phyloP scores from a whole-genome alignment of 2,329 filamentous ascomycete species.

The Plectosphaerella sp. region DNA sequence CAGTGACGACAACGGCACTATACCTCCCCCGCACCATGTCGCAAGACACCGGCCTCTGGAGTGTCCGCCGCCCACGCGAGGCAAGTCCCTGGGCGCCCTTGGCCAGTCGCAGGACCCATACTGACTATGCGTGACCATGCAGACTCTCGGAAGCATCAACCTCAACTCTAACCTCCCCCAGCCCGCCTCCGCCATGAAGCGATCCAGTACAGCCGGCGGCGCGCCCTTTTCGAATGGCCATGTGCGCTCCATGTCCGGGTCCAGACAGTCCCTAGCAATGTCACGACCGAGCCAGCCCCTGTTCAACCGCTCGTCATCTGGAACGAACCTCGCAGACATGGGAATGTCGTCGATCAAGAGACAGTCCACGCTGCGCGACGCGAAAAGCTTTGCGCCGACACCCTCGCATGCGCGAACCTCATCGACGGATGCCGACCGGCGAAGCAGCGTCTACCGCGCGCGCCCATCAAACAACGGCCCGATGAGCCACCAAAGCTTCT shows the following conservation, averaged over 20 bases:
- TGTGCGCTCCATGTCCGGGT: constrained; percentile 76
- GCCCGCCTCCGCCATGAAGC: constrained; percentile 90
- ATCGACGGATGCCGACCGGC: constrained; percentile 51
- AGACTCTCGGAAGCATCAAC: constrained; percentile 85
- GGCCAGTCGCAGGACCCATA: not conserved
- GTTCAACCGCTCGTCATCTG: constrained; percentile 81
- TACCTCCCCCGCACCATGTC: constrained; percentile 56
- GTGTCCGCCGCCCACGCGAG: constrained; percentile 86
- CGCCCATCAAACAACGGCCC: constrained; percentile 65
- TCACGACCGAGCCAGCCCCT: constrained; percentile 79
- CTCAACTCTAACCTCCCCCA: constrained; percentile 83
- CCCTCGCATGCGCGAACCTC: constrained; percentile 37
- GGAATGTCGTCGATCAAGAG: constrained; percentile 76
- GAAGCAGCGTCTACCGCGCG: constrained; percentile 78
- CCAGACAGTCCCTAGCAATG: constrained; percentile 80
- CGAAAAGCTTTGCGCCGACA: constrained; percentile 43
- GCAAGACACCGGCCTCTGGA: constrained; percentile 84
- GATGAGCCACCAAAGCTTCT: constrained; percentile 86
- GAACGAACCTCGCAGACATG: constrained; percentile 72
- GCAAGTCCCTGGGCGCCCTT: constrained; percentile 42
- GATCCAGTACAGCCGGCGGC: constrained; percentile 73
- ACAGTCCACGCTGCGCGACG: constrained; percentile 72
- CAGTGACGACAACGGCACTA: too few relatives aligned
- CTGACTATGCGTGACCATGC: constrained; percentile 11
- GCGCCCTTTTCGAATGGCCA: constrained; percentile 61